These are phyloP conservation scores for Penicillium paxilli DNA, from an alignment of 495 filamentous ascomycete species.

Conservation along the genomic window DNA sequence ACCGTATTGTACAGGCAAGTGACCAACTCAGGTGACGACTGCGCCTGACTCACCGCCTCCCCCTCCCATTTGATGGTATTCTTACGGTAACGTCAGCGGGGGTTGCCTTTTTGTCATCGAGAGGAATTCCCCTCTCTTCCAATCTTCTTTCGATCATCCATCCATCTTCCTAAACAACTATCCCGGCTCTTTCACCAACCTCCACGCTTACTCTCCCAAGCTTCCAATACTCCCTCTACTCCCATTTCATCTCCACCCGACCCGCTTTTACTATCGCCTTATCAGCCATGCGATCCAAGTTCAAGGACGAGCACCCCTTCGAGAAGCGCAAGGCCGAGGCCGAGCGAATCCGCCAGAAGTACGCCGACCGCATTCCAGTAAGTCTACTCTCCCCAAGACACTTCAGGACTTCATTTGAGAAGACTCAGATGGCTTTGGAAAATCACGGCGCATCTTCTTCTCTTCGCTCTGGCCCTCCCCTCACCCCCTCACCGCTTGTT, in stretches of 20 bases:
- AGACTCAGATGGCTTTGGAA: too few species aligned
- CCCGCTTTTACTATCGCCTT: slow-evolving; percentile 31
- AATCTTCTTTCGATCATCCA: slow-evolving; percentile 6
- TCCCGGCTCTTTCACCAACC: not conserved
- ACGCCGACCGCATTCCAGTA: slow-evolving; percentile 97
- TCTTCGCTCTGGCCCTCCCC: too few species aligned
- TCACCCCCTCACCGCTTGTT: slow-evolving; percentile 42
- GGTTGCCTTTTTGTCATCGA: slow-evolving; percentile 32
- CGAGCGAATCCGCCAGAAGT: slow-evolving; percentile 98
- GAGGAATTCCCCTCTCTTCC: slow-evolving; percentile 14
- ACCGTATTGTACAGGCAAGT: too few species aligned
- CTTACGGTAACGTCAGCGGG: slow-evolving; percentile 33
- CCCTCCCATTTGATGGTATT: slow-evolving; percentile 40
- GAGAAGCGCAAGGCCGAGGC: slow-evolving; percentile 99
- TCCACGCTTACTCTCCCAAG: slow-evolving; percentile 6
- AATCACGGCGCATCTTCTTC: too few species aligned
- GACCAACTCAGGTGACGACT: slow-evolving; percentile 17
- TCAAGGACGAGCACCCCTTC: slow-evolving; percentile 99
- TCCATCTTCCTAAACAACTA: not conserved
- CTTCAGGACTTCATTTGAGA: not conserved
- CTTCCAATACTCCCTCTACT: too few species aligned
- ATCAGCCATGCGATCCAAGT: slow-evolving; percentile 84
- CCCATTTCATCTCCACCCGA: slow-evolving; percentile 19
- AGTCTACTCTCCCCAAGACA: slow-evolving; percentile 39
- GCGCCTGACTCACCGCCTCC: slow-evolving; percentile 27